Evolutionary conservation across 768 basidiomycete species (phyloP).

Genomic region (Leccinum olivaceopallidum): DNA sequence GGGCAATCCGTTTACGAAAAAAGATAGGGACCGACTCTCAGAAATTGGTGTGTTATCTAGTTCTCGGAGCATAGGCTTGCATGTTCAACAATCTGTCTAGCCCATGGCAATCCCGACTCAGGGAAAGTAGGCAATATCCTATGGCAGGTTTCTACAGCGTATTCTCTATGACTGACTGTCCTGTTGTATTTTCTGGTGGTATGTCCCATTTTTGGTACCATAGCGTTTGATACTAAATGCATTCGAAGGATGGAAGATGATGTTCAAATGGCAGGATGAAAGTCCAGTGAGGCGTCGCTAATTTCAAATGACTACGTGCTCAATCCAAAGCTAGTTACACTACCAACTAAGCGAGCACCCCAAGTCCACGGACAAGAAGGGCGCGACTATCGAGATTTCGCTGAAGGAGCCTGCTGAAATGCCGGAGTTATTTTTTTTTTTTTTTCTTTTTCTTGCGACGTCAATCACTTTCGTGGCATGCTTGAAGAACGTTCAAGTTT

Average conservation of each 20-base stretch:
- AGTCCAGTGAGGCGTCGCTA: conserved; percentile 46
- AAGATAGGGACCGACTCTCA: conserved; percentile 88
- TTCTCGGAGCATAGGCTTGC: background rate
- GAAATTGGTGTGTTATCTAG: conserved; percentile 69
- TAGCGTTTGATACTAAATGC: background rate
- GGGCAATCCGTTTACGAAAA: conserved; percentile 74
- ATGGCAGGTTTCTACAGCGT: conserved; percentile 66
- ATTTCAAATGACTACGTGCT: background rate
- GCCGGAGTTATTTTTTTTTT: conserved; percentile 62
- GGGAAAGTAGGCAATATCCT: conserved; percentile 71
- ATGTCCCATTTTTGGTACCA: conserved; percentile 20
- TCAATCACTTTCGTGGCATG: conserved; percentile 90
- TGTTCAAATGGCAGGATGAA: conserved; percentile 88
- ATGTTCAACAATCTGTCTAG: conserved; percentile 35
- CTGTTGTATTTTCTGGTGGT: conserved; percentile 76
- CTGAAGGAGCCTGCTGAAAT: conserved; percentile 76
- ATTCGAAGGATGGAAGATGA: conserved; percentile 76
- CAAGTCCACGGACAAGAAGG: conserved; percentile 27
- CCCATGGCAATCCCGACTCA: conserved; percentile 92
- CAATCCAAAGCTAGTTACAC: conserved; percentile 51
- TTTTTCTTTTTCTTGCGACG: conserved; percentile 84
- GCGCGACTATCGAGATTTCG: conserved; percentile 85
- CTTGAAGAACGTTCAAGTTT: conserved; percentile 72
- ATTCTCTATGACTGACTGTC: conserved; percentile 78
- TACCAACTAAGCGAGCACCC: conserved; percentile 70